Evolutionary conservation across 2,329 filamentous ascomycete genomes (phyloP).

Genomic region (Neonectria punicea): DNA sequence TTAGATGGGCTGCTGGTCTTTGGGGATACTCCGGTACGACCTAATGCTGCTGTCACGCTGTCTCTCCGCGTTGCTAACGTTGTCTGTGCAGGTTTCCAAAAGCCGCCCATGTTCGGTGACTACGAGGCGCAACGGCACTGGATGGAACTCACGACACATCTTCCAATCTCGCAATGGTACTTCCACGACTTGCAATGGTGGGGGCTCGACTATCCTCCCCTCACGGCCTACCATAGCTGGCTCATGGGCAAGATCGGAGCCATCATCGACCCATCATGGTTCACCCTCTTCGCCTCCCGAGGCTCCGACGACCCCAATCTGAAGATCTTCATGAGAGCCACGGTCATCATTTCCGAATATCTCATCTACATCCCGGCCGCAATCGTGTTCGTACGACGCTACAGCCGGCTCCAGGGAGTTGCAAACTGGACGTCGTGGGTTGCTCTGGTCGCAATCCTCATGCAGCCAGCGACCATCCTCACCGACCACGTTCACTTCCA

Average conservation of each 20-base stretch:
- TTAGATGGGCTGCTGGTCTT: conserved; percentile 90
- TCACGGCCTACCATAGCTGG: conserved; percentile 99
- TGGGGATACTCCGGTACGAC: conserved; percentile 91
- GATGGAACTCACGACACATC: conserved; percentile 94
- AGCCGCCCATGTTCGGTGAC: conserved; percentile 93
- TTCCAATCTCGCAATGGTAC: conserved; percentile 96
- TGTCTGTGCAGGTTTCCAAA: conserved; percentile 70
- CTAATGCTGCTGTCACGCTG: not conserved
- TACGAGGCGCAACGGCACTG: conserved; percentile 98
- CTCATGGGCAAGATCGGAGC: conserved; percentile 87
- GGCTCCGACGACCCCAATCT: conserved; percentile 81
- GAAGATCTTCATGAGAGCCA: conserved; percentile 96
- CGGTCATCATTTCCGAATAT: conserved; percentile 91
- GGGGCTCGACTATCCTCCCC: conserved; percentile 96
- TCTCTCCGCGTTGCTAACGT: conserved; percentile 25
- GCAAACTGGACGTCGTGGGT: conserved; percentile 85
- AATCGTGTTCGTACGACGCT: conserved; percentile 86
- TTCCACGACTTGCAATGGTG: conserved; percentile 97
- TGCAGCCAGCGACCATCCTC: conserved; percentile 91
- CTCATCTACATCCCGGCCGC: conserved; percentile 87
- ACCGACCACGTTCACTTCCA: conserved; percentile 98
- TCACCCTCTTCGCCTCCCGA: conserved; percentile 83
- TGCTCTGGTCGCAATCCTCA: conserved; percentile 86
- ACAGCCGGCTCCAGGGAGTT: conserved; percentile 79
- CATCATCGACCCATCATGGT: conserved; percentile 85